phyloP scores from a whole-genome alignment of 441 rosid genomes.

The Populus hybrid region DNA sequence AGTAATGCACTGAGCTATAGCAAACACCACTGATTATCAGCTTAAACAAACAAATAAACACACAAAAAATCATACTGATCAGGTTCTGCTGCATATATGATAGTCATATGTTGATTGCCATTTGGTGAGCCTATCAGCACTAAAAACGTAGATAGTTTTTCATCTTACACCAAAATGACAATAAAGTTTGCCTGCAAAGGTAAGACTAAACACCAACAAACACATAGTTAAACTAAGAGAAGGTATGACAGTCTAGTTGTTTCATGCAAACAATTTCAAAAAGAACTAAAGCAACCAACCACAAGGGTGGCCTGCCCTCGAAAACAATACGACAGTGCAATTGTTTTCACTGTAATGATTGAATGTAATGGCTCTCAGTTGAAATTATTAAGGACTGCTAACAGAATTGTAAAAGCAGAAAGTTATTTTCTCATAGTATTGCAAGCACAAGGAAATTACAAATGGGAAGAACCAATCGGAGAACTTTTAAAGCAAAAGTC shows the following conservation, averaged over 20 bases:
- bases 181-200: not conserved
- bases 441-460: not conserved
- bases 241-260: not conserved
- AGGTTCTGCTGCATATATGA: not conserved
- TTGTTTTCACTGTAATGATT: not conserved
- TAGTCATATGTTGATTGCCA: not conserved
- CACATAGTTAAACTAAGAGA: not conserved
- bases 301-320: not conserved
- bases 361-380: not conserved
- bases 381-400: not conserved
- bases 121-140: not conserved
- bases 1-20: not conserved
- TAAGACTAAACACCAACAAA: not conserved
- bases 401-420: not conserved
- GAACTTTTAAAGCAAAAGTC: not conserved
- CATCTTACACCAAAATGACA: not conserved
- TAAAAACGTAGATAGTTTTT: not conserved
- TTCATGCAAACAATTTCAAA: not conserved
- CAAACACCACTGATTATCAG: not conserved
- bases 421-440: not conserved
- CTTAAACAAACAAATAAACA: not conserved
- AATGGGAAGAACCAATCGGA: slow-evolving; percentile 5
- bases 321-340: not conserved
- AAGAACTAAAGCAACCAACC: not conserved
- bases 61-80: not conserved